Evolutionary conservation across 192 early-diverging fungal species (phyloP), one percentile per base, ranked within the genome.

Genomic region (Umbelopsis vinacea): DNA sequence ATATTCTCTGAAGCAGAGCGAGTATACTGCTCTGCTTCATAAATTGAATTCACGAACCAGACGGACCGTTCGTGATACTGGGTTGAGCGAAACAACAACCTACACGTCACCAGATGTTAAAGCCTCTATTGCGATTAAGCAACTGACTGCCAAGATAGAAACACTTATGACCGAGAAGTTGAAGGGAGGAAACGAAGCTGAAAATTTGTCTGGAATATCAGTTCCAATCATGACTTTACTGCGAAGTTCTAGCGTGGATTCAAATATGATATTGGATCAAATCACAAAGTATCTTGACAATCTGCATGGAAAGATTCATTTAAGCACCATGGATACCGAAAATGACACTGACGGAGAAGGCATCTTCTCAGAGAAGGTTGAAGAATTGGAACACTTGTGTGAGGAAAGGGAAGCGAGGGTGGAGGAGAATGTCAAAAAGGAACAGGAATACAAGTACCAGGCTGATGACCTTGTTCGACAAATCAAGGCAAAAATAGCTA

Each of bases 201-300:
- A 37, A n/a, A 17, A 63, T 12, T 0, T 38, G 1, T 37, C 57
- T 35, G 33, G 57, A 37, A 29, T 63, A 14, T 63, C 29, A 37
- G 57, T 29, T 15, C 57, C 57, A 17, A 63, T 63, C 38, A 29
- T 63, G 29, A 29, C 57, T 4, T n/a, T 63, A 19, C 33, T 63
- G 2, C 26, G 12, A 63, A 63, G 57, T 63, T 37, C 57, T 10
- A 63, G 14, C 8, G 57, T 63, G 15, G 57, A 63, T 2, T 26
- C 57, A 37, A 19, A 29, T 1, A 63, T 63, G 57, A 63, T 63
- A 63, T 19, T 63, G 57, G 29, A 63, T 2, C 57, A 63, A 37
- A 63, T 63, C 29, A 37, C 10, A 17, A 63, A 63, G 4, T 19
- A 29, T 7, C 33, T 63, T 1, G 12, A 37, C 17, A 6, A 63